Evolutionary conservation across 1,139 yeast species (phyloP), one percentile per base, ranked within the genome.

Genomic region (Candida sp.): DNA sequence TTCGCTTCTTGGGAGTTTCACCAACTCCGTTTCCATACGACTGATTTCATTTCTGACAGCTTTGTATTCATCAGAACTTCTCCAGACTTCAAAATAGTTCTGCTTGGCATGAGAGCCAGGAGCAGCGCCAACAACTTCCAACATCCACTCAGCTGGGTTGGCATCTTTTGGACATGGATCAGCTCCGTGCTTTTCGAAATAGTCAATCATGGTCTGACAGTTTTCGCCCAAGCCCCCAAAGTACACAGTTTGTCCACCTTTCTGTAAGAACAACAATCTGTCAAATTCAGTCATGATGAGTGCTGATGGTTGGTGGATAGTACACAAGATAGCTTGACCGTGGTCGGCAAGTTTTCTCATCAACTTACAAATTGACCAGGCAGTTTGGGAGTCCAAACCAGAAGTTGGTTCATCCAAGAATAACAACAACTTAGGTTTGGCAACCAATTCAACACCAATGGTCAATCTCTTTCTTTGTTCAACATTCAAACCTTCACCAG

Each of bases 161-260:
- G 86, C 68, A 55, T 65, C 58, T 48, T 56, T 54, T 11, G 75
- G 74, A 69, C 88, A 84, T 54, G 45, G 45, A 33, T 42, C 45
- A 41, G 72, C 70, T 11, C 86, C 85, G 52, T 84, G 71, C 57
- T 75, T 74, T 63, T 83, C 88, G 57, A 85, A 85, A 62, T 85
- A 85, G 42, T 69, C 62, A 49, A 80, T 68, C 62, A 85, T 66
- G 4, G 81, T 72, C 7, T 61, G 49, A 50, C 87, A 83, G 58
- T 76, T 75, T 51, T 69, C 65, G 54, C 88, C 89, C 60, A 84
- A 81, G 54, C 84, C 86, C 55, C 88, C 88, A 63, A 83, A 84
- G 65, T 85, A 85, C 37, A 84, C 88, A 55, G 87, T 84, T 65
- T 78, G 72, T 54, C 89, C 89, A 51, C 77, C 77, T 56, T 62